These are phyloP conservation scores for Amanita rimosa DNA, from an alignment of 768 basidiomycete genomes.

Conservation along the genomic window DNA sequence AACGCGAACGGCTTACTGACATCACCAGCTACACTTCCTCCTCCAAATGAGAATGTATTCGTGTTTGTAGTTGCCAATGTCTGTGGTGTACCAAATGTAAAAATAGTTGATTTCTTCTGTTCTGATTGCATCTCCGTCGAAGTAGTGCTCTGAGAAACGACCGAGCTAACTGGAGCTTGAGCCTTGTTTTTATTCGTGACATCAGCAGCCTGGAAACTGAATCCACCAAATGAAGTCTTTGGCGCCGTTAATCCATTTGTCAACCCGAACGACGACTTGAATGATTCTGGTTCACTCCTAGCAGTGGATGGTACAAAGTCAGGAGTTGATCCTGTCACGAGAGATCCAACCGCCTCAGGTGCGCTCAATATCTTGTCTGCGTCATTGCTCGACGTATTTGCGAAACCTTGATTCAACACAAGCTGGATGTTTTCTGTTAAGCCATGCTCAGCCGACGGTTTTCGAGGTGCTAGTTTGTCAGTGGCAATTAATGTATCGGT, in stretches of 20 bases:
- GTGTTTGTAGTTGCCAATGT: slow-evolving; percentile 19
- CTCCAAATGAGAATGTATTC: slow-evolving; percentile 37
- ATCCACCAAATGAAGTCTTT: slow-evolving; percentile 29
- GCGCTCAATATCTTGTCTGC: neutral
- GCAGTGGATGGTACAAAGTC: slow-evolving; percentile 13
- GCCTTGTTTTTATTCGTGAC: neutral
- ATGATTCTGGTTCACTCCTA: slow-evolving; percentile 12
- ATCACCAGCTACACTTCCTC: slow-evolving; percentile 30
- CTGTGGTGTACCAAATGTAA: slow-evolving; percentile 33
- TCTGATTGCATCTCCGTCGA: neutral
- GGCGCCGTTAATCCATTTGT: slow-evolving; percentile 12
- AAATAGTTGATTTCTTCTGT: slow-evolving; percentile 18
- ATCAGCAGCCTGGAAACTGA: neutral
- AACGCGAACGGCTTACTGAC: slow-evolving; percentile 46
- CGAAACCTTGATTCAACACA: neutral
- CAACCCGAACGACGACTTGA: neutral
- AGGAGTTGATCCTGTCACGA: slow-evolving; percentile 10
- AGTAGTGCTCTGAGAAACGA: neutral
- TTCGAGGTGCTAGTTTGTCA: neutral
- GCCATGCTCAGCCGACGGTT: neutral
- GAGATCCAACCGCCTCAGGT: neutral
- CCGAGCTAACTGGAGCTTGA: neutral
- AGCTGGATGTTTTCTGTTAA: neutral
- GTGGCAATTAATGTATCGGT: neutral
- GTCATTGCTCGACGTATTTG: neutral